Conservation (phyloP, 2,329 filamentous ascomycete species). For the Penicillium glabrum region DNA sequence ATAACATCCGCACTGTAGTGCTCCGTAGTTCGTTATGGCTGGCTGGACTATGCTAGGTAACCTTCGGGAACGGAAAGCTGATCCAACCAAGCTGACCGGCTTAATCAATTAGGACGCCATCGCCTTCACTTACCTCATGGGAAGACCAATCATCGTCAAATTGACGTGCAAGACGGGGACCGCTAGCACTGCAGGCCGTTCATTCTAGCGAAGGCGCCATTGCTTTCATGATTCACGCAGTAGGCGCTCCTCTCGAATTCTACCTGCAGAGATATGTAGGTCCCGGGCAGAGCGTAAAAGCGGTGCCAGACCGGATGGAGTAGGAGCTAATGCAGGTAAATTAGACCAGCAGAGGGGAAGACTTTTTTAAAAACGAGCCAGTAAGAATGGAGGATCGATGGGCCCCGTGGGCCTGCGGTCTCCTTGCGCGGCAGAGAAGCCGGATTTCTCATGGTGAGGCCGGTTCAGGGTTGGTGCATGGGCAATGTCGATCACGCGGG, state of each 20-base stretch:
- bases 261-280: background rate
- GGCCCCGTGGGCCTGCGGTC: background rate
- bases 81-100: background rate
- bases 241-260: background rate
- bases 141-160: background rate
- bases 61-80: background rate
- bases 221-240: background rate
- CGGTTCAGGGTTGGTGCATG: background rate
- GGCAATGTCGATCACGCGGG: conserved; percentile 27
- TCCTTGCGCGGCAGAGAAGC: background rate
- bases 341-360: background rate
- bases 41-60: background rate
- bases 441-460: background rate
- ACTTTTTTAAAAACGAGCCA: background rate
- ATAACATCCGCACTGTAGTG: too few relatives aligned
- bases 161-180: background rate
- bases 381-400: background rate
- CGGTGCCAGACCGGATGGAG: conserved; percentile 8
- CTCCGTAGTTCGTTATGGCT: background rate
- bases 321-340: conserved; percentile 6
- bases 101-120: background rate
- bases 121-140: background rate
- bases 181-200: background rate
- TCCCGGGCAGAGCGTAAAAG: conserved; percentile 2
- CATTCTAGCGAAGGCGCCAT: background rate